These are phyloP conservation scores for Metarhizium brunneum DNA, from an alignment of 2,329 filamentous ascomycete species.

Conservation along the genomic window DNA sequence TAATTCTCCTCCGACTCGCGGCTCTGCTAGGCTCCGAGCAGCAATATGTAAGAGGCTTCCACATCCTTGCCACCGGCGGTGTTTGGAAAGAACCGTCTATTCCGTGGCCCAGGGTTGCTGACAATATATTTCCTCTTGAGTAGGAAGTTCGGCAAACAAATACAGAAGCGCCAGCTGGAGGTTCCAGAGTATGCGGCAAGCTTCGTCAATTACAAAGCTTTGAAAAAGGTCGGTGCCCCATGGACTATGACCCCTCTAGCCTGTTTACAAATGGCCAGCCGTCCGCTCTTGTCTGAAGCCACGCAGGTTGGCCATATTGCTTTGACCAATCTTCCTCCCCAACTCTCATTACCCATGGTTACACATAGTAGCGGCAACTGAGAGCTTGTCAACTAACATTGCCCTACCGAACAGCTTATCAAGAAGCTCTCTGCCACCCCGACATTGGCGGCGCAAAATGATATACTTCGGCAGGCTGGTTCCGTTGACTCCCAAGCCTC, in stretches of 20 bases:
- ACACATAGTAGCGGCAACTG: neutral
- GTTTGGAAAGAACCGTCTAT: neutral
- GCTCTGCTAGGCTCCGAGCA: slow-evolving; percentile 10
- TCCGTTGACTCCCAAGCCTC: slow-evolving; percentile 72
- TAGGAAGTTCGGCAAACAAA: slow-evolving; percentile 99
- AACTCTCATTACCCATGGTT: neutral
- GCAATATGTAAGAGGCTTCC: slow-evolving; percentile 25
- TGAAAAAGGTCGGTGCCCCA: slow-evolving; percentile 71
- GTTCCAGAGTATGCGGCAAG: slow-evolving; percentile 98
- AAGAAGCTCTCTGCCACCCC: slow-evolving; percentile 94
- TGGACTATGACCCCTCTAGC: neutral
- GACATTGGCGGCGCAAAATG: slow-evolving; percentile 68
- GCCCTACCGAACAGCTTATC: slow-evolving; percentile 62
- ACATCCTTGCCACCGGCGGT: neutral
- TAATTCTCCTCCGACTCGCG: slow-evolving; percentile 1
- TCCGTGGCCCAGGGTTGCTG: slow-evolving; percentile 2
- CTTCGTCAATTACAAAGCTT: slow-evolving; percentile 98
- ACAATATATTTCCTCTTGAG: slow-evolving; percentile 4
- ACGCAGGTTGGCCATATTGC: neutral
- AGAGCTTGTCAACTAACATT: neutral
- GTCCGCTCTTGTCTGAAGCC: neutral
- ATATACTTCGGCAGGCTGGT: slow-evolving; percentile 36
- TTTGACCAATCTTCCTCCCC: neutral
- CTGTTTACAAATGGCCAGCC: neutral
- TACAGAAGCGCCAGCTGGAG: slow-evolving; percentile 97